Evolutionary conservation across 805 yeast genomes (phyloP).

Genomic region (Yueomyces sp.): DNA sequence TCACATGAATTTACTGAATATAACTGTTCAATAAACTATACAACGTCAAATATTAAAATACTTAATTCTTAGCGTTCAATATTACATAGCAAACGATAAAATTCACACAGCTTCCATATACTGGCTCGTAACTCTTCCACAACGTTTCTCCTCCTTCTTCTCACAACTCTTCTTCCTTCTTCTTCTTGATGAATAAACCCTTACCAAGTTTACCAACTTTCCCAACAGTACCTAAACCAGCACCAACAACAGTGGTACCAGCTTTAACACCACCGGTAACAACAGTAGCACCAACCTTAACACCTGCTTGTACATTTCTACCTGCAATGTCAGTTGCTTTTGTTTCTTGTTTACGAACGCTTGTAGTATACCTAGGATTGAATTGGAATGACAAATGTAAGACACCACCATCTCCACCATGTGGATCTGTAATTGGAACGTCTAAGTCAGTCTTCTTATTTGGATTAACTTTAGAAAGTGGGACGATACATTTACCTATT

Average conservation of each 20-base stretch:
- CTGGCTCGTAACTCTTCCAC: no score
- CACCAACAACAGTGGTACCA: constrained; percentile 30
- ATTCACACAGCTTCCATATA: no score
- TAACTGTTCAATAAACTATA: no score
- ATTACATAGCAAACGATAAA: no score
- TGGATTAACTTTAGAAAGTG: constrained; percentile 42
- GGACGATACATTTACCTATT: constrained; percentile 52
- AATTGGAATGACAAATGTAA: constrained; percentile 47
- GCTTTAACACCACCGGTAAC: constrained; percentile 32
- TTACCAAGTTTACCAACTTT: constrained; percentile 17
- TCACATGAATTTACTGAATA: no score
- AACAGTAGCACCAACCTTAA: constrained; percentile 30
- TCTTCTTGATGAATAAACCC: constrained; percentile 7
- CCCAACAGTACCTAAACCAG: constrained; percentile 33
- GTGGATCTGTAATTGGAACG: constrained; percentile 29
- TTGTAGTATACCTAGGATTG: constrained; percentile 55
- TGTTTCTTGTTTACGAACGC: constrained; percentile 26
- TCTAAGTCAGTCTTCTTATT: constrained; percentile 33
- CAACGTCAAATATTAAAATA: no score
- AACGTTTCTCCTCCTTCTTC: no score
- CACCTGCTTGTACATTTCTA: constrained; percentile 33
- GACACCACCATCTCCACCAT: constrained; percentile 42
- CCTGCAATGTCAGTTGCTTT: constrained; percentile 37
- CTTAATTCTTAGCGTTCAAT: no score
- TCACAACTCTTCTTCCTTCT: constrained; percentile 1